Conservation (phyloP, 805 yeast genomes). For the Candida sakaeoensis region DNA sequence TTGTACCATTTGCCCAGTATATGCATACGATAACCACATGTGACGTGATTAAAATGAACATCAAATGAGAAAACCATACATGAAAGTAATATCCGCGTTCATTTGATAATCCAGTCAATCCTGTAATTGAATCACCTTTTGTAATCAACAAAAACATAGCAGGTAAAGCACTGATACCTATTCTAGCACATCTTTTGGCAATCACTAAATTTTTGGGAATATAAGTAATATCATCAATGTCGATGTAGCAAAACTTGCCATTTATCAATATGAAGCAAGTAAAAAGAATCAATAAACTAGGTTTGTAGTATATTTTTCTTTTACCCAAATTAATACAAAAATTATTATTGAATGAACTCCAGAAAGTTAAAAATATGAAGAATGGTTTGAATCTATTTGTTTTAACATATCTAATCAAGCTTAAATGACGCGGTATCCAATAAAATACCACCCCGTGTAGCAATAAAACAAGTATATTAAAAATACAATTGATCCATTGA, state of each 20-base stretch:
- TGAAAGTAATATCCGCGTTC: constrained; percentile 40
- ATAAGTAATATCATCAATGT: constrained; percentile 38
- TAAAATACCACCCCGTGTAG: constrained; percentile 40
- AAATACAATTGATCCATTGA: constrained; percentile 32
- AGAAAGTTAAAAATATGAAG: constrained; percentile 24
- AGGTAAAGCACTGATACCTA: constrained; percentile 40
- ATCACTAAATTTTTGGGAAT: constrained; percentile 36
- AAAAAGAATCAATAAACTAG: constrained; percentile 33
- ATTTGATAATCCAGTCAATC: constrained; percentile 39
- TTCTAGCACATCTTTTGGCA: constrained; percentile 39
- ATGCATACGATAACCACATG: constrained; percentile 31
- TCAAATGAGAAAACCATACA: constrained; percentile 41
- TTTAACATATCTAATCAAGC: constrained; percentile 19
- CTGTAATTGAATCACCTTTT: constrained; percentile 38
- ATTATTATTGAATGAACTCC: constrained; percentile 27
- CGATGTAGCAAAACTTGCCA: constrained; percentile 23
- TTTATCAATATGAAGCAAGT: constrained; percentile 25
- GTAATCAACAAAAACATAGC: constrained; percentile 30
- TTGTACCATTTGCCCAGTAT: constrained; percentile 39
- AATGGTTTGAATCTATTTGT: constrained; percentile 15
- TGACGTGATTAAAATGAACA: constrained; percentile 31
- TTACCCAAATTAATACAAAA: constrained; percentile 17
- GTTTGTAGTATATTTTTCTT: constrained; percentile 33
- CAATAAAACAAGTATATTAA: constrained; percentile 22
- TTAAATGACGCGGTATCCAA: constrained; percentile 36